phyloP scores from a whole-genome alignment of 192 early-diverging fungal species.

The Pilobolus umbonatus region DNA sequence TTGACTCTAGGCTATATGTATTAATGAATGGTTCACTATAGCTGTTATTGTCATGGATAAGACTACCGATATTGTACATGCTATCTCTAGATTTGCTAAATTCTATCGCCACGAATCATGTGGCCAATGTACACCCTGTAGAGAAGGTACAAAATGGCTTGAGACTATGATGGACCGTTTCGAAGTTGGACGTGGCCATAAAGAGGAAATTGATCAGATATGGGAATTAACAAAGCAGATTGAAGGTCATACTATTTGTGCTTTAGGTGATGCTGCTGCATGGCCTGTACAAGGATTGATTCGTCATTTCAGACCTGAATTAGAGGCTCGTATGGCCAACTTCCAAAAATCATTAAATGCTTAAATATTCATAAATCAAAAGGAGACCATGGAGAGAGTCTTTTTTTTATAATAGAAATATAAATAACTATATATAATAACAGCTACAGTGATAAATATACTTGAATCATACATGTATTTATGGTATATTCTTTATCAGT shows the following conservation, averaged over 20 bases:
- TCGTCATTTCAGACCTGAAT: constrained; percentile 85
- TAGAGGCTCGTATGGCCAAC: constrained; percentile 59
- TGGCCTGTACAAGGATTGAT: constrained; percentile 91
- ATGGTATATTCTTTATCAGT: too few species aligned
- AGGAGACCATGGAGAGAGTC: too few species aligned
- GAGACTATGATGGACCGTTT: constrained; percentile 96
- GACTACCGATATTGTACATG: constrained; percentile 89
- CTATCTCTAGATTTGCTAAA: constrained; percentile 85
- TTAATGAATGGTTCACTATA: background rate
- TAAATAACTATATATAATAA: too few species aligned
- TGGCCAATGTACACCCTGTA: constrained; percentile 98
- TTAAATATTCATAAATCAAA: too few species aligned
- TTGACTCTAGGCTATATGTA: background rate
- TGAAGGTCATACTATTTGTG: constrained; percentile 99
- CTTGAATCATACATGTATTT: too few species aligned
- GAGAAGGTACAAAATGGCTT: constrained; percentile 95
- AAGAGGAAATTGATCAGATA: constrained; percentile 93
- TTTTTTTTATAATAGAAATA: too few species aligned
- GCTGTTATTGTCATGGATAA: constrained; percentile 99
- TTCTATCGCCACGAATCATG: constrained; percentile 99
- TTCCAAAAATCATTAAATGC: too few species aligned
- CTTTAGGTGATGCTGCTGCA: constrained; percentile 96
- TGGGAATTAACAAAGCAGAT: constrained; percentile 94
- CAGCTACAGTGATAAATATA: too few species aligned
- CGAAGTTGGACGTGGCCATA: constrained; percentile 76